A percentile compares a stretch with the other conserved stretches of the same genome.
Conservation (phyloP, 2,329 filamentous ascomycete genomes). For the Cephalotrichum gorgonifer region DNA sequence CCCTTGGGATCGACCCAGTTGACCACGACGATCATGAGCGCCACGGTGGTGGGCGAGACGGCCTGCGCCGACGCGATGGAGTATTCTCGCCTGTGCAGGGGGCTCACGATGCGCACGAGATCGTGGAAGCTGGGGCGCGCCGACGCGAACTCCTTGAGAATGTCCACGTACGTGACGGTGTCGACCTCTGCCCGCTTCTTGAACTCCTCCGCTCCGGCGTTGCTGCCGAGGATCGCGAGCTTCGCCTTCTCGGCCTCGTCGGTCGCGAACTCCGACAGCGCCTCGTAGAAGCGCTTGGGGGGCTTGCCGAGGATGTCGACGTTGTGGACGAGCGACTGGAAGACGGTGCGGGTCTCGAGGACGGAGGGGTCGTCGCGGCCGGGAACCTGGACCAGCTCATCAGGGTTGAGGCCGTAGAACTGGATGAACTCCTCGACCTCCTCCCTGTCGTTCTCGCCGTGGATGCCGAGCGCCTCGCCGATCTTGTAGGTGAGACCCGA, state of each 20-base stretch:
- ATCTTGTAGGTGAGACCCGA: slow-evolving; percentile 95
- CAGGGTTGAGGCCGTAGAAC: slow-evolving; percentile 74
- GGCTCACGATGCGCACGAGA: slow-evolving; percentile 74
- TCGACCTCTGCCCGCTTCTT: slow-evolving; percentile 88
- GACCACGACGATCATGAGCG: slow-evolving; percentile 94
- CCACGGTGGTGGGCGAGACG: slow-evolving; percentile 79
- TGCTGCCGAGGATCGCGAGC: slow-evolving; percentile 64
- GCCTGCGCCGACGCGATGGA: slow-evolving; percentile 97
- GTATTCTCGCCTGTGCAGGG: slow-evolving; percentile 95
- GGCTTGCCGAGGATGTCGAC: slow-evolving; percentile 95
- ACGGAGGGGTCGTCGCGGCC: slow-evolving; percentile 66
- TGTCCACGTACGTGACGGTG: slow-evolving; percentile 80
- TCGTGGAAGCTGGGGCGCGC: slow-evolving; percentile 84
- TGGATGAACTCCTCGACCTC: slow-evolving; percentile 79
- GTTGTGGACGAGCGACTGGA: slow-evolving; percentile 85
- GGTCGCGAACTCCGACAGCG: slow-evolving; percentile 73
- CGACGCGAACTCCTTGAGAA: slow-evolving; percentile 81
- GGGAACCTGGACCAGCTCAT: slow-evolving; percentile 84
- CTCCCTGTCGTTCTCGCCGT: slow-evolving; percentile 79
- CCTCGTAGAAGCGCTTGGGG: slow-evolving; percentile 96
- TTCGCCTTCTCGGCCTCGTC: slow-evolving; percentile 75
- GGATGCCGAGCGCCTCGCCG: slow-evolving; percentile 91
- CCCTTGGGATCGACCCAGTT: slow-evolving; percentile 86
- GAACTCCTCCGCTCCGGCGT: slow-evolving; percentile 79
- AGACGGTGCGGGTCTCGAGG: slow-evolving; percentile 82